These are phyloP conservation scores for Euphrasia confusa DNA, from an alignment of 257 asterid genomes.

Conservation along the genomic window DNA sequence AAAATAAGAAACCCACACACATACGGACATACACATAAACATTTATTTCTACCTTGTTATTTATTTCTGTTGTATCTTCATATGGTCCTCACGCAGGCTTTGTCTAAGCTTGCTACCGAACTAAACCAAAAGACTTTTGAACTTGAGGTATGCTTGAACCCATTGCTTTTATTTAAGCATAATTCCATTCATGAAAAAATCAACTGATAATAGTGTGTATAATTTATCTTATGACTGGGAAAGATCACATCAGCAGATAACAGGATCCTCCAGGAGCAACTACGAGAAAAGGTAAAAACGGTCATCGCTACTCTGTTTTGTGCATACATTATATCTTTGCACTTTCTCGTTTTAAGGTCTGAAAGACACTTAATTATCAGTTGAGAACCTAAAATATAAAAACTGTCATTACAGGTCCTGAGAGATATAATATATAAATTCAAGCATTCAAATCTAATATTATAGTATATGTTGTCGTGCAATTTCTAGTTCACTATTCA, in stretches of 20 bases:
- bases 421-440: too few species aligned
- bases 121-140: slow-evolving; percentile 73
- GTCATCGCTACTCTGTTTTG: slow-evolving; percentile 11
- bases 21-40: not conserved
- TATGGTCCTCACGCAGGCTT: slow-evolving; percentile 37
- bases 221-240: slow-evolving; percentile 20
- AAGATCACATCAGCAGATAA: slow-evolving; percentile 84
- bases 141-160: slow-evolving; percentile 58
- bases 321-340: slow-evolving; percentile 16
- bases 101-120: slow-evolving; percentile 68
- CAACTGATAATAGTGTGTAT: slow-evolving; percentile 35
- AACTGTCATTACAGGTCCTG: too few species aligned
- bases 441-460: too few species aligned
- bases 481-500: too few species aligned
- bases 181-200: slow-evolving; percentile 20
- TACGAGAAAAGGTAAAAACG: slow-evolving; percentile 52
- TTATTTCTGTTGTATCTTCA: slow-evolving; percentile 14
- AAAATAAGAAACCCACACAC: not conserved
- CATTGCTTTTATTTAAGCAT: slow-evolving; percentile 4
- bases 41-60: slow-evolving; percentile 4
- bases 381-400: too few species aligned
- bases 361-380: too few species aligned
- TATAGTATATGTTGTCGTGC: too few species aligned
- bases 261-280: slow-evolving; percentile 87
- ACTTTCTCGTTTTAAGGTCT: too few species aligned